These are phyloP conservation scores for Heterobasidion occidentale DNA, from an alignment of 1,284 basidiomycete genomes.

Conservation along the genomic window DNA sequence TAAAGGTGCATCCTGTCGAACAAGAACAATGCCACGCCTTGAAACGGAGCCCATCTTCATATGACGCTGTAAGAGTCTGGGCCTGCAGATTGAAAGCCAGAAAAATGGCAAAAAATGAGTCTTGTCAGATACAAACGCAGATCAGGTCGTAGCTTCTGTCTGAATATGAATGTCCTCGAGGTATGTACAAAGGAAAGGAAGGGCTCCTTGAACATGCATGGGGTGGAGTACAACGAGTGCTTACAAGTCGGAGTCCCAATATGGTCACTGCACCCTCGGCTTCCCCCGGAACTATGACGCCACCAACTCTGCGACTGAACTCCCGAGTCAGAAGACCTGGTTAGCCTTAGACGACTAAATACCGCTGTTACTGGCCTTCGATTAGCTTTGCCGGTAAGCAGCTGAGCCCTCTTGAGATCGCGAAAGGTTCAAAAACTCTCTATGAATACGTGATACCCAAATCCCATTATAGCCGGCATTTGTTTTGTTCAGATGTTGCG, in stretches of 20 bases:
- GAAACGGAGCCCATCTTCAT: background rate
- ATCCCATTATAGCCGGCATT: too few relatives aligned
- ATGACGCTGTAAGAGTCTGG: background rate
- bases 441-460: too few relatives aligned
- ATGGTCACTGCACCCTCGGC: too few relatives aligned
- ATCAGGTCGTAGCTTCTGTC: background rate
- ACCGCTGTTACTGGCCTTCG: too few relatives aligned
- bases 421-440: too few relatives aligned
- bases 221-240: background rate
- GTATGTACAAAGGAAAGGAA: background rate
- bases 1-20: background rate
- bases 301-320: too few relatives aligned
- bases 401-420: too few relatives aligned
- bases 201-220: background rate
- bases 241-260: background rate
- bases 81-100: background rate
- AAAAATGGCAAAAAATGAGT: background rate
- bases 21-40: background rate
- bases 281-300: too few relatives aligned
- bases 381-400: too few relatives aligned
- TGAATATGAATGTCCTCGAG: background rate
- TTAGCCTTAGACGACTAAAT: too few relatives aligned
- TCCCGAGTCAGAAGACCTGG: too few relatives aligned
- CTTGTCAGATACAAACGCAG: background rate
- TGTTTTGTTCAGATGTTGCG: too few relatives aligned